A percentile compares a stretch with the other conserved stretches of the same genome.
These are phyloP conservation scores for Aspergillus ellipticus DNA, from an alignment of 495 filamentous ascomycete genomes.

Conservation along the genomic window DNA sequence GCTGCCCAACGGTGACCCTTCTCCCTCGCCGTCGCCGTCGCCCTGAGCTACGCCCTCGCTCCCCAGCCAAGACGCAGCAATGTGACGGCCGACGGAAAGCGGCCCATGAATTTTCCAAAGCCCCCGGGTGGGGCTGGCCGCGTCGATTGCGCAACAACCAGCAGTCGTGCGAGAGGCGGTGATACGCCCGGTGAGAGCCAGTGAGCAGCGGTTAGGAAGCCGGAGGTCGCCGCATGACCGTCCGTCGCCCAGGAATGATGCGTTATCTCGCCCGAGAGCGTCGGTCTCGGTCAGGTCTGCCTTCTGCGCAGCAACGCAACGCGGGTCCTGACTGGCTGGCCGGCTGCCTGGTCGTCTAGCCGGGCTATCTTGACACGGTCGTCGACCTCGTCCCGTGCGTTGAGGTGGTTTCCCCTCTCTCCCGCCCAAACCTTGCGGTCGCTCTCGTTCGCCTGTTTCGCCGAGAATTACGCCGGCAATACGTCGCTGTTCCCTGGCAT, in stretches of 20 bases:
- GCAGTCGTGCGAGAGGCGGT: not conserved
- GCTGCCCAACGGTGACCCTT: not conserved
- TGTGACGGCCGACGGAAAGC: conserved; percentile 21
- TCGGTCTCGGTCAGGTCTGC: not conserved
- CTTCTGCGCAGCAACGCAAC: not conserved
- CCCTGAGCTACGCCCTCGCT: not conserved
- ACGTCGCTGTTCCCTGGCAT: not conserved
- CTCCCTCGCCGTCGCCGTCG: not conserved
- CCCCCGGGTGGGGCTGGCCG: conserved; percentile 13
- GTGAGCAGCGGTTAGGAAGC: not conserved
- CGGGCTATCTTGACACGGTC: no score
- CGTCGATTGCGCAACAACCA: conserved; percentile 15
- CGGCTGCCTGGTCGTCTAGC: not conserved
- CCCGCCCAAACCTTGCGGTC: conserved; percentile 1
- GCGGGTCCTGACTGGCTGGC: not conserved
- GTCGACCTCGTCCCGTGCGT: conserved; percentile 6
- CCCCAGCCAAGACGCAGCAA: not conserved
- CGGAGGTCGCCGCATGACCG: conserved; percentile 7
- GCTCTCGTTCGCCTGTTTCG: conserved; percentile 9
- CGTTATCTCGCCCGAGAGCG: conserved; percentile 21
- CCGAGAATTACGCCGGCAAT: conserved; percentile 18
- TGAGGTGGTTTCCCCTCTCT: conserved; percentile 1
- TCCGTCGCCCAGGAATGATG: not conserved
- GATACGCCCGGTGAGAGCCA: not conserved
- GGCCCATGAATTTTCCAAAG: conserved; percentile 8